Conservation (phyloP, 345 rosid genomes). For the Linum usitatissimum region DNA sequence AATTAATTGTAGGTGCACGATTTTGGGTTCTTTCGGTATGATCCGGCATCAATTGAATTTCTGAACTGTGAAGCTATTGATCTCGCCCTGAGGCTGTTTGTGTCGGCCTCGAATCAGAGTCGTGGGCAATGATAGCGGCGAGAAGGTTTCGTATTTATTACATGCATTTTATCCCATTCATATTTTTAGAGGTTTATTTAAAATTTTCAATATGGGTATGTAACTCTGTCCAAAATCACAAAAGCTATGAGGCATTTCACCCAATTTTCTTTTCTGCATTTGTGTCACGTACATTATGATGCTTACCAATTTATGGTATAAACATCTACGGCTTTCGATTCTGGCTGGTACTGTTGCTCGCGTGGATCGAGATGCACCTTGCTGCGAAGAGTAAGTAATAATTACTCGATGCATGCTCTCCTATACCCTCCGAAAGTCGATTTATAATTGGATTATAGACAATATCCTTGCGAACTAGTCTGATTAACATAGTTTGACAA, state of each 20-base stretch:
- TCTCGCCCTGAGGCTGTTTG: constrained; percentile 81
- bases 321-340: constrained; percentile 62
- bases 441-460: background rate
- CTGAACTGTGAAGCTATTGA: constrained; percentile 80
- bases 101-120: constrained; percentile 80
- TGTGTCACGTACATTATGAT: background rate
- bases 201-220: no score
- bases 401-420: no score
- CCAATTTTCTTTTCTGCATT: background rate
- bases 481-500: no score
- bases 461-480: no score
- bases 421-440: no score
- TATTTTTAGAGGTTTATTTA: background rate
- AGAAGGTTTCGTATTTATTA: constrained; percentile 43
- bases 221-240: background rate
- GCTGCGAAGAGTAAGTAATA: constrained; percentile 51
- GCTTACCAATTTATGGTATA: background rate
- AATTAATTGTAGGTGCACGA: constrained; percentile 67
- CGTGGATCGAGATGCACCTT: constrained; percentile 92
- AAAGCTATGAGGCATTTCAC: background rate
- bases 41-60: constrained; percentile 64
- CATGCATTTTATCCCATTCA: background rate
- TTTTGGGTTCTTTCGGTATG: constrained; percentile 86
- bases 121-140: constrained; percentile 93
- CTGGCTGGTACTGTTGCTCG: constrained; percentile 93